Evolutionary conservation across 345 rosid species (phyloP).

Genomic region (Acer yangbiense): DNA sequence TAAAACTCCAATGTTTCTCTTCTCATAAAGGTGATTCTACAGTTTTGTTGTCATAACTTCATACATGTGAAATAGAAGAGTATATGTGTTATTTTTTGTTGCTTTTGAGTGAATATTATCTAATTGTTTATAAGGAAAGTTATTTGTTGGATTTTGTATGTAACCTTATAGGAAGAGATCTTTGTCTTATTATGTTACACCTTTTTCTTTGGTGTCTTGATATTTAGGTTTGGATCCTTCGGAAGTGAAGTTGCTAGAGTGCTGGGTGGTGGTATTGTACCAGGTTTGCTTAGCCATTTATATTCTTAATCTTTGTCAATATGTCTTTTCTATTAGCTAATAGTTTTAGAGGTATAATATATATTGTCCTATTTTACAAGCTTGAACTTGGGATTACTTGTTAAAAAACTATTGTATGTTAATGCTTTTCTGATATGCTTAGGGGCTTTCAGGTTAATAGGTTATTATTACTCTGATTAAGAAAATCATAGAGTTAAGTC

Average conservation of each 20-base stretch:
- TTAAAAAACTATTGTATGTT: not conserved
- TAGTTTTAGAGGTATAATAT: not conserved
- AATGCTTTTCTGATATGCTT: not conserved
- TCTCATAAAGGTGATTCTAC: not conserved
- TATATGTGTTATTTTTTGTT: not conserved
- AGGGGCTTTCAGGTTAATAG: not conserved
- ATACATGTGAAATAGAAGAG: not conserved
- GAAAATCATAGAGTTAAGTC: constrained; percentile 3
- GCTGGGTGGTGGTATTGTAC: constrained; percentile 97
- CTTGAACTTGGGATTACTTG: not conserved
- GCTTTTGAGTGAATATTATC: not conserved
- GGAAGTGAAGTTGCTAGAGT: constrained; percentile 88
- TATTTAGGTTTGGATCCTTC: constrained; percentile 65
- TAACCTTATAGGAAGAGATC: not conserved
- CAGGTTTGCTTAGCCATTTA: constrained; percentile 55
- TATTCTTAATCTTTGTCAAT: constrained; percentile 12
- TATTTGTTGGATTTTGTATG: not conserved
- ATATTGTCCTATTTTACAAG: not conserved
- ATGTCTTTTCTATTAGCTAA: constrained; percentile 3
- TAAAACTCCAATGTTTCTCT: not conserved
- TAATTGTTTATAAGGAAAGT: not conserved
- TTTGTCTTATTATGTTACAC: not conserved
- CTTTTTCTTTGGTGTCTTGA: constrained; percentile 24
- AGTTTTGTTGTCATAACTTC: not conserved
- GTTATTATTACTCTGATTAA: not conserved